Evolutionary conservation across 306 rosid species (phyloP), one percentile per base, ranked within the genome.

Genomic region (Prinsepia uniflora): DNA sequence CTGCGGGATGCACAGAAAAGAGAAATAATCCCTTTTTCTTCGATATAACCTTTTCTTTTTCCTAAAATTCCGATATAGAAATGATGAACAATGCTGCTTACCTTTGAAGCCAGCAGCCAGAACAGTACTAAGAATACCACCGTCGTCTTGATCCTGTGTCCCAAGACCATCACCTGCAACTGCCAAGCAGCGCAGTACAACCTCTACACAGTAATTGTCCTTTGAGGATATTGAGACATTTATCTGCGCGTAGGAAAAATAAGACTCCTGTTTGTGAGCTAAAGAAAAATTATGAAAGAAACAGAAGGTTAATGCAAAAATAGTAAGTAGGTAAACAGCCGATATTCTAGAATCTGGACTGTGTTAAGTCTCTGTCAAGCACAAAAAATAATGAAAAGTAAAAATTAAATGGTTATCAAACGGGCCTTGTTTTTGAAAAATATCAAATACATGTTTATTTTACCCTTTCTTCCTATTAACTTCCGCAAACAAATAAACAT

Each of bases 61-160:
- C 62, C 43, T 22, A 65, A 15, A 56, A 8, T 18, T 42, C 44
- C 13, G 43, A 57, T 11, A 5, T 3, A 15, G 2, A 19, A 70
- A 14, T 20, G 9, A 7, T 40, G 10, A 24, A 24, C 30, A 39
- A 67, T 45, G 72, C 68, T 79, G 46, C 80, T 70, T 78, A 89
- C 99, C 99, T 87, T 94, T 94, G 77, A 94, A 94, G 77, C 97
- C 99, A 81, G 97, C 89, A 43, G 96, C 95, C 90, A 91, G 74
- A 24, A 89, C 71, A 19, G 79, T 79, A 71, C 91, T 79, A 74
- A 94, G 97, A 76, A 89, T 78, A 75, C 99, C 97, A 59, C 99
- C 97, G 59, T 86, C 95, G 76, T 84, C 75, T 63, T 62, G 64
- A 45, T 85, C 87, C 46, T 67, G 84, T n/a, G 84, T 80, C 70